Percentiles rank a stretch among this genome's conserved stretches.
These are phyloP conservation scores for Wakefieldia striispora DNA, from an alignment of 768 basidiomycete species.

Conservation along the genomic window DNA sequence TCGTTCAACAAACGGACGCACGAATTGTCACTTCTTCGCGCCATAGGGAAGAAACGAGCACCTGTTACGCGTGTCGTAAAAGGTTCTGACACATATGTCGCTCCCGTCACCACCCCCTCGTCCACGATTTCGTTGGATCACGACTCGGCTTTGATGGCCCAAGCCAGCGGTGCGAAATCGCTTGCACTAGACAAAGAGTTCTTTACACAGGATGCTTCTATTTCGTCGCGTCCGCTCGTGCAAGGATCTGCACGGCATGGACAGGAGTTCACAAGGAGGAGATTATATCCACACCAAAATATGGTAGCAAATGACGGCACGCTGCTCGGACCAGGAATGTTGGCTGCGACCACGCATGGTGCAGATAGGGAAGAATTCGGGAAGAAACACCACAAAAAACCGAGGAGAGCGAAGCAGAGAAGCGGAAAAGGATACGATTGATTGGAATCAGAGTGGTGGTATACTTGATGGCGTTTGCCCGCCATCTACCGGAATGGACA, in stretches of 20 bases:
- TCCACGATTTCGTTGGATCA: slow-evolving; percentile 10
- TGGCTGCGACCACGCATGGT: slow-evolving; percentile 42
- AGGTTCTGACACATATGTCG: slow-evolving; percentile 79
- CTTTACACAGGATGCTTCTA: slow-evolving; percentile 56
- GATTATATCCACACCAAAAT: slow-evolving; percentile 82
- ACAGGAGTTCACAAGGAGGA: slow-evolving; percentile 60
- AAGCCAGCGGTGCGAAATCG: slow-evolving; percentile 49
- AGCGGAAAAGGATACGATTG: slow-evolving; percentile 92
- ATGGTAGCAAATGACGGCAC: slow-evolving; percentile 76
- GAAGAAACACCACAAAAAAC: slow-evolving; percentile 87
- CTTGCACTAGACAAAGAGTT: slow-evolving; percentile 77
- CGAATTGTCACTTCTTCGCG: slow-evolving; percentile 53
- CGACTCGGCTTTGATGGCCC: slow-evolving; percentile 25
- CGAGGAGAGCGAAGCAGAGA: slow-evolving; percentile 80
- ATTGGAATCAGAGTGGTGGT: background rate
- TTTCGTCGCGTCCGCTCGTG: slow-evolving; percentile 62
- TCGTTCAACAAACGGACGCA: slow-evolving; percentile 76
- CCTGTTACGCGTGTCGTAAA: slow-evolving; percentile 85
- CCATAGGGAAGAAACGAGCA: slow-evolving; percentile 81
- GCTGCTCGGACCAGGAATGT: slow-evolving; percentile 43
- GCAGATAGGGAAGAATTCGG: slow-evolving; percentile 36
- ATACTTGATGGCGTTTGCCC: no score
- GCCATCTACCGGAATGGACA: no score
- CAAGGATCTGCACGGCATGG: slow-evolving; percentile 58
- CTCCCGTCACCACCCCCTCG: slow-evolving; percentile 9